A percentile compares a stretch with the other conserved stretches of the same genome.
phyloP scores from a whole-genome alignment of 148 eudicot genomes.

The Diospyros lotus region DNA sequence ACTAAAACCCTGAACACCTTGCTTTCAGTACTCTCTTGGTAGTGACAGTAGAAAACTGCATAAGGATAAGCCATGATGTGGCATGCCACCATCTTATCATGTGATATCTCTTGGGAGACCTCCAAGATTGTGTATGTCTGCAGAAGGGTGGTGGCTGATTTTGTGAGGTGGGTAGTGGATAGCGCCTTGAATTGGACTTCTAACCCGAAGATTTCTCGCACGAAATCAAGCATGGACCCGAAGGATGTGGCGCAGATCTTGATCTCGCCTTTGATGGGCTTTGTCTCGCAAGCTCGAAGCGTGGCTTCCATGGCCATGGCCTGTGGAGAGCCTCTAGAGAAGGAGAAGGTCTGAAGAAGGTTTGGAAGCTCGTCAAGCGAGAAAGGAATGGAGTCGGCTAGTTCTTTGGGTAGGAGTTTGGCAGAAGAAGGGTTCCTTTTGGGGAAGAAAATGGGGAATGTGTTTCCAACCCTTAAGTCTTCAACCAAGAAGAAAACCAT shows the following conservation, averaged over 20 bases:
- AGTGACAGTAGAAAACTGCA: conserved; percentile 57
- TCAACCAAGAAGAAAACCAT: conserved; percentile 43
- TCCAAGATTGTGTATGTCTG: conserved; percentile 50
- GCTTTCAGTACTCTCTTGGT: conserved; percentile 39
- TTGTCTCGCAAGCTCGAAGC: conserved; percentile 32
- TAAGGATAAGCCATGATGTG: conserved; percentile 75
- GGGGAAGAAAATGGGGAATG: conserved; percentile 43
- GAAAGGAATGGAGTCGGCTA: conserved; percentile 59
- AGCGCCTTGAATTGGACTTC: conserved; percentile 25
- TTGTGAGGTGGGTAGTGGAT: conserved; percentile 33
- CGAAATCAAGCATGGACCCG: conserved; percentile 40
- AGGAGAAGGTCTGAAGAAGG: conserved; percentile 24
- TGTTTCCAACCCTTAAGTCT: conserved; percentile 41
- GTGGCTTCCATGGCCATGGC: conserved; percentile 36
- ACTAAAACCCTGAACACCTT: conserved; percentile 36
- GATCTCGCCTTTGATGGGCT: conserved; percentile 28
- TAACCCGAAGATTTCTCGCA: conserved; percentile 16
- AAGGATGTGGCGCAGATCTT: conserved; percentile 45
- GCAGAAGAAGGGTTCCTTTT: conserved; percentile 29
- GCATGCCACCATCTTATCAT: conserved; percentile 44
- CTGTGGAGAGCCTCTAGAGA: conserved; percentile 28
- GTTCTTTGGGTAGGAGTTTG: conserved; percentile 37
- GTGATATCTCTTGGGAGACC: conserved; percentile 23
- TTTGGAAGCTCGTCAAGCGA: conserved; percentile 30
- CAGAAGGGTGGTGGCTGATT: conserved; percentile 19